These are phyloP conservation scores for Paraphaeosphaeria sporulosa DNA, from an alignment of 2,329 filamentous ascomycete species.

Conservation along the genomic window DNA sequence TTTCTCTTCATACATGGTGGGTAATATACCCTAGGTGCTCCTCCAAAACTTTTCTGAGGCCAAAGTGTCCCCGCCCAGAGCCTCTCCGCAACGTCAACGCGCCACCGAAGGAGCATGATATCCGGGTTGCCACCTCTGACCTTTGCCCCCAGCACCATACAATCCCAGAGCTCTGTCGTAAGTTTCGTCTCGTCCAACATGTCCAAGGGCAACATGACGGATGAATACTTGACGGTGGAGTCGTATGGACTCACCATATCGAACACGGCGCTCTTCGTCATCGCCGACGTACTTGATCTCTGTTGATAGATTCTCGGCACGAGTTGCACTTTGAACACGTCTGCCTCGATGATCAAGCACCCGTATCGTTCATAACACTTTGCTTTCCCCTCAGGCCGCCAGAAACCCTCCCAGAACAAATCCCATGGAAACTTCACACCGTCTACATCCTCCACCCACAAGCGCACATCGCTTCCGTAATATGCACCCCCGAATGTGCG, in stretches of 20 bases:
- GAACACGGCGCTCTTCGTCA: background rate
- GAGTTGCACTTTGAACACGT: constrained; percentile 4
- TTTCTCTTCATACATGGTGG: background rate
- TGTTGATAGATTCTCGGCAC: background rate
- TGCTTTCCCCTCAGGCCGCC: constrained; percentile 9
- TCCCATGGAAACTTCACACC: constrained; percentile 8
- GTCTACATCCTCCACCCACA: constrained; percentile 10
- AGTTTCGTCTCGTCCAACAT: constrained; percentile 5
- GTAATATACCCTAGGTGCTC: background rate
- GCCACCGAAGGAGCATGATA: constrained; percentile 16
- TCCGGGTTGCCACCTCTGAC: constrained; percentile 2
- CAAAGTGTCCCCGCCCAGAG: constrained; percentile 17
- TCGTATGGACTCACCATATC: constrained; percentile 17
- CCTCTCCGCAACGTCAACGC: constrained; percentile 15
- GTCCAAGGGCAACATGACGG: constrained; percentile 11
- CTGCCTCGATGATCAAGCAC: constrained; percentile 9
- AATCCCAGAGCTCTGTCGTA: constrained; percentile 16
- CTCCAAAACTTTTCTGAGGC: constrained; percentile 10
- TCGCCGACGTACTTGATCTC: background rate
- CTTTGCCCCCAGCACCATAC: constrained; percentile 7
- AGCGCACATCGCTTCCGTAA: constrained; percentile 8
- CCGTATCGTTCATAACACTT: constrained; percentile 6
- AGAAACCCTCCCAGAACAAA: constrained; percentile 2
- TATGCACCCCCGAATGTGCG: constrained; percentile 12
- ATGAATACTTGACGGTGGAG: constrained; percentile 3